Evolutionary conservation across 768 basidiomycete genomes (phyloP), one percentile per base, ranked within the genome.

Genomic region (Collybia mongolica): DNA sequence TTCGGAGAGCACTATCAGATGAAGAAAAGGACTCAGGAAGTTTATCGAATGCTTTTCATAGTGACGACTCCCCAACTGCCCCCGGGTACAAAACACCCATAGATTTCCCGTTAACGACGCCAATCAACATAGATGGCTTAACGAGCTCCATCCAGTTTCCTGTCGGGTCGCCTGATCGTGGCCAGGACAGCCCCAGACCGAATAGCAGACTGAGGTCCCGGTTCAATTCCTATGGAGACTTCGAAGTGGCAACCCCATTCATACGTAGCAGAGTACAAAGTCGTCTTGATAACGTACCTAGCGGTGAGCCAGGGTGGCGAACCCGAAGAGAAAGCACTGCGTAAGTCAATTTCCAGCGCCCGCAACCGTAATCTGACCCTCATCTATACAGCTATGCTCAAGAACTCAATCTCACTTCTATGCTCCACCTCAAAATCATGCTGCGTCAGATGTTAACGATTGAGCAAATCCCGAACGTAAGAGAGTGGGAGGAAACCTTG

Each of bases 361-460:
- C 48, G 43, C 35, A 18, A 47, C 24, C 18, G 32, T 54, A 52
- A 39, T 53, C 32, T 52, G 14, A 49, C 26, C 35, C 17, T 22
- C 26, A 1, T 44, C 51, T 42, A 51, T 51, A 36, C 54, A 93
- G 93, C 49, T 90, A 89, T 65, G 83, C 90, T 14, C 82, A 90
- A 60, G 85, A 93, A 61, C 79, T 95, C 23, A 93, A 94, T 61
- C 69, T 84, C 8, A 83, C 86, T 11, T 95, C 94, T 9, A 90
- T 97, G 83, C 78, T 80, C 54, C 93, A 98, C 68, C 79, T 98
- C 44, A 88, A 91, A 37, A 79, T 85, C 51, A 94, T 98, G 87
- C 74, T 99, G 12, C 82, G 86, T 5, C 97, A 99, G 69, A 89
- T 93, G 79, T 79, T 98, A 19, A 83, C 81, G 2, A 84, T 81